Evolutionary conservation across 129 eudicot genomes (phyloP), one percentile per base, ranked within the genome.

Genomic region (Pittosporum tobira): DNA sequence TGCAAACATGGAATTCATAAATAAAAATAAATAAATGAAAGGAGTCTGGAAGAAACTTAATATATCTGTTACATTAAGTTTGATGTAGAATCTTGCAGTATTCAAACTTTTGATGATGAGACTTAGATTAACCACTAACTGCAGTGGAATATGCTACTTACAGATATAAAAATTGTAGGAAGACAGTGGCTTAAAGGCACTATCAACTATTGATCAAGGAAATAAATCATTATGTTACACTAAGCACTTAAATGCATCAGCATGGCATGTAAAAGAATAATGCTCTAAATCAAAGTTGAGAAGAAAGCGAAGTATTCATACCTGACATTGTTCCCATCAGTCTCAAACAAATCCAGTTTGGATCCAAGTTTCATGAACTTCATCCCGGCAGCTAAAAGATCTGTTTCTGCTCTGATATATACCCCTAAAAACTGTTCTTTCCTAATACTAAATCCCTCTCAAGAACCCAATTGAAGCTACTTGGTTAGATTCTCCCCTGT

Each of bases 331-430:
- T 87, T 81, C 37, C 80, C 94, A 62, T 93, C 96, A 18, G 72
- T 77, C 71, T 87, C 94, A 75, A 93, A 87, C 16, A 81, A 57
- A 79, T 93, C 96, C 29, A 96, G 88, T 59, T 87, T 93, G 51
- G 96, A 87, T 87, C 99, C 99, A 77, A 93, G 99, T 71, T 93
- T 93, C 99, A 93, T 93, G 53, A 87, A 93, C 94, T 93, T 93
- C 99, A 93, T 93, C 76, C 63, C 81, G 29, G 46, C 65, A 55
- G 26, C 72, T 71, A 29, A 63, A 71, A 64, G 71, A 67, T 75
- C 74, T 66, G 45, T 48, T 46, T 67, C 60, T 43, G 38, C 70
- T 30, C 51, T 40, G 30, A 27, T 15, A 34, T 61, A 63, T 40
- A 30, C 5, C 18, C 43, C 40, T 19, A 25, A 46, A 63, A 63